A percentile compares a stretch with the other conserved stretches of the same genome.
Conservation (phyloP, 345 rosid genomes). For the Anastatica hierochuntica region DNA sequence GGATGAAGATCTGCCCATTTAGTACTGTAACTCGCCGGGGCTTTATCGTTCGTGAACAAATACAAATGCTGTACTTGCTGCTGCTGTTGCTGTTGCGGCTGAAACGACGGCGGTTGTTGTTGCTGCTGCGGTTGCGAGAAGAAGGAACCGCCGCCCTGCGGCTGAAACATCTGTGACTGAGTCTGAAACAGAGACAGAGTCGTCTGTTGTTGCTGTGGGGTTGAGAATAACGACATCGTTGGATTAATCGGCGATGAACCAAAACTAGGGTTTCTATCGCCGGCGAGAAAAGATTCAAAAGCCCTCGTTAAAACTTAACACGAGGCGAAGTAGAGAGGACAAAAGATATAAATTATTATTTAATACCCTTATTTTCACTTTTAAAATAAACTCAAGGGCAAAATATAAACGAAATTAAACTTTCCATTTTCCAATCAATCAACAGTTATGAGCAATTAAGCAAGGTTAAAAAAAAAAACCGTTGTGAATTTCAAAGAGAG, state of each 20-base stretch:
- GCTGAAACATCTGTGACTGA: slow-evolving; percentile 34
- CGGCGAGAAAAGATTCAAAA: neutral
- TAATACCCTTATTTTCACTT: too few relatives aligned
- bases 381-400: too few relatives aligned
- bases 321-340: too few relatives aligned
- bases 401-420: too few relatives aligned
- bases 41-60: slow-evolving; percentile 69
- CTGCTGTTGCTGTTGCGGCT: slow-evolving; percentile 34
- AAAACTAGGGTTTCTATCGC: slow-evolving; percentile 23
- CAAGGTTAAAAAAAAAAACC: too few relatives aligned
- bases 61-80: slow-evolving; percentile 49
- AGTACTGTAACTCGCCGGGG: slow-evolving; percentile 87
- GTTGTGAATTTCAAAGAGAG: too few relatives aligned
- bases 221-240: slow-evolving; percentile 29
- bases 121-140: slow-evolving; percentile 32
- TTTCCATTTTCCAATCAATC: too few relatives aligned
- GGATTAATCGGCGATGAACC: slow-evolving; percentile 2
- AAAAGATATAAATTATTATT: too few relatives aligned
- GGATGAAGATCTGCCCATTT: slow-evolving; percentile 96
- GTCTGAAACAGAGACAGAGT: too few relatives aligned
- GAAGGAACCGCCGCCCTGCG: slow-evolving; percentile 32
- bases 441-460: too few relatives aligned
- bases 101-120: slow-evolving; percentile 25
- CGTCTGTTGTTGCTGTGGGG: slow-evolving; percentile 60
- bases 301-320: too few relatives aligned